A percentile compares a stretch with the other conserved stretches of the same genome.
Conservation (phyloP, 2,329 filamentous ascomycete species). For the Tolypocladium ovalisporum region DNA sequence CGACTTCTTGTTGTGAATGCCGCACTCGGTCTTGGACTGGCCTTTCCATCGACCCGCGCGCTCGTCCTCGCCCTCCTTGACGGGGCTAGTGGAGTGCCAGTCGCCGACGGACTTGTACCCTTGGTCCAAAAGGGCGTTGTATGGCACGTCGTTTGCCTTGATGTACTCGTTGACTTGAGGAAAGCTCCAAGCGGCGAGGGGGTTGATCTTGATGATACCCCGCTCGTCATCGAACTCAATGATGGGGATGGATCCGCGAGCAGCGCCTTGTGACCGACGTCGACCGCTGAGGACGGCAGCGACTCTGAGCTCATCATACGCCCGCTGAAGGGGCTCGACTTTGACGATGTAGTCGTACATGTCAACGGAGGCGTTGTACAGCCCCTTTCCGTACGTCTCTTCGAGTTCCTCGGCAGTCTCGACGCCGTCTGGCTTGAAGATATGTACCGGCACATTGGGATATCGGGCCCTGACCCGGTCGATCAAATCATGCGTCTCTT, state of each 20-base stretch:
- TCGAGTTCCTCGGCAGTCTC: constrained; percentile 70
- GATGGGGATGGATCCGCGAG: constrained; percentile 81
- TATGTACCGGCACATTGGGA: constrained; percentile 68
- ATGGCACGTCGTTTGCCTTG: constrained; percentile 76
- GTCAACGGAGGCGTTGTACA: constrained; percentile 80
- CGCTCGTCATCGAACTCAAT: constrained; percentile 83
- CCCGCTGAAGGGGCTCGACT: constrained; percentile 89
- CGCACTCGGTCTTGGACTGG: constrained; percentile 90
- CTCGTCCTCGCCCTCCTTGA: constrained; percentile 88
- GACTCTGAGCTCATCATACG: constrained; percentile 78
- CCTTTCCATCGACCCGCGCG: constrained; percentile 96
- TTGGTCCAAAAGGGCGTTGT: constrained; percentile 79
- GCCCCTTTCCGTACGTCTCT: constrained; percentile 63
- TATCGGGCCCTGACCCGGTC: constrained; percentile 68
- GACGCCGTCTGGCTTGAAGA: constrained; percentile 76
- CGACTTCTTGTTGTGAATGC: constrained; percentile 96
- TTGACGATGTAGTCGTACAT: constrained; percentile 97
- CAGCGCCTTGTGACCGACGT: constrained; percentile 82
- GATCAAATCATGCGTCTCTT: constrained; percentile 64
- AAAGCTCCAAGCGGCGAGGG: constrained; percentile 89
- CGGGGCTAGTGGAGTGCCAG: constrained; percentile 93
- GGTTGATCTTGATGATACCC: constrained; percentile 94
- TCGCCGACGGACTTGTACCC: constrained; percentile 99
- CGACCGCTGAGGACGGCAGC: constrained; percentile 88
- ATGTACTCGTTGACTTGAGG: constrained; percentile 82